Evolutionary conservation across 2,329 filamentous ascomycete genomes (phyloP), one percentile per base, ranked within the genome.

Genomic region (Colletotrichum liriopes): DNA sequence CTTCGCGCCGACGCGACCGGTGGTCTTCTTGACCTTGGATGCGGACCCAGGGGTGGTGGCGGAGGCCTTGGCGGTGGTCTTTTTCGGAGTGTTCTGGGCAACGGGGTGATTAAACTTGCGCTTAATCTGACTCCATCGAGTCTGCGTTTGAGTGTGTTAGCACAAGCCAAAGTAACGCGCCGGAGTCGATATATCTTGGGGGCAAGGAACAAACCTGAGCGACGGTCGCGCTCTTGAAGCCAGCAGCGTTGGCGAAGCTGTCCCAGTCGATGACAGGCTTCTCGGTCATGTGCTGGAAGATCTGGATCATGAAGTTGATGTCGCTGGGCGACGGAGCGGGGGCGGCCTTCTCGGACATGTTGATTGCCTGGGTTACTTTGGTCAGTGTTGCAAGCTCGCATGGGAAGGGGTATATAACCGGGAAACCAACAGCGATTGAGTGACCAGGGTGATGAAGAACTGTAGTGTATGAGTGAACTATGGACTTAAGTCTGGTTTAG

Each of bases 181-280:
- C 3, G 26, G 14, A 16, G 12, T 41, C 5, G 14, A 52, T 32
- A 5, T 20, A 11, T 39, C 32, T 9, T 16, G 51, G 32, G 3
- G 54, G 35, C 35, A 43, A 12, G 58, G 62, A 23, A 75, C 79
- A 60, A 72, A 86, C 86, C 77, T 83, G 84, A 67, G 87, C 87
- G 3, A 84, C 82, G 11, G 80, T 79, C 0, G 80, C 84, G 47
- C 83, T 87, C 72, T 86, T 86, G 80, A 86, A 85, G 11, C 81
- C 80, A 16, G 80, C 77, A 16, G 84, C 82, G 0, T 62, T 39
- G 1, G 87, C 86, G 3, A 89, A 84, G 5, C 75, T 77, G 0
- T 82, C 77, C 87, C 87, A 89, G 75, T 89, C 84, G 45, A 86
- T 81, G 1, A 85, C 83, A 4, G 83, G 82, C 73, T 82, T 83